Evolutionary conservation across 345 rosid species (phyloP), one percentile per base, ranked within the genome.

Genomic region (Cardiospermum halicacabum): DNA sequence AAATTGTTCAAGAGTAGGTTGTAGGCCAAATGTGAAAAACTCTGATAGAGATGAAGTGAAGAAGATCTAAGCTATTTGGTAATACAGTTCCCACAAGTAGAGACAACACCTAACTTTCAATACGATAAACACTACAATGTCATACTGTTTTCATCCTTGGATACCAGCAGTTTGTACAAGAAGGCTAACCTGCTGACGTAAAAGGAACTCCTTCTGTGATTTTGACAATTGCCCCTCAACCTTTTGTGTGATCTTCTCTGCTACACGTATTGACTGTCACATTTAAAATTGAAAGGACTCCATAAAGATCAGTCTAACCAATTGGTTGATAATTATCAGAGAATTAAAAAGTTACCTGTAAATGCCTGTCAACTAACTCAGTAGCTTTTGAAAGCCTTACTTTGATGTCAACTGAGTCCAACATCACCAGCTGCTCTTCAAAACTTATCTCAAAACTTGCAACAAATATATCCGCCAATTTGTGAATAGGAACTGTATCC

Each of bases 361-460:
- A 78, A 81, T 94, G 99, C 71, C 97, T 82, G 75, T 94, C 99
- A 73, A 94, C 99, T 60, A 94, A 85, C 84, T 91, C 97, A 5
- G 87, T 94, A 56, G 99, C 96, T 85, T 94, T 94, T 71, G 95
- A 87, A 67, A 94, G 80, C 79, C 99, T 82, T 49, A 82, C 83
- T 87, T 94, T 94, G 37, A 85, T 84, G 78, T 94, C 99, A 75
- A 89, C 89, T 56, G 97, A 87, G 80, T 94, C 99, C 76, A 94
- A 59, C 97, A 94, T 94, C 58, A 84, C 82, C 65, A 94, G 73
- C 76, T 94, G 97, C 85, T 94, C 99, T 68, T 94, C 97, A 59
- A 94, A 89, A 79, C 97, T 89, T 80, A 94, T 89, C 84, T 94
- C 99, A 69, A 94, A 94, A 73, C 99, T 94, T 66, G 96, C 99